Base-by-base conservation (phyloP, 768 basidiomycete genomes). In the Russula olivacea region DNA sequence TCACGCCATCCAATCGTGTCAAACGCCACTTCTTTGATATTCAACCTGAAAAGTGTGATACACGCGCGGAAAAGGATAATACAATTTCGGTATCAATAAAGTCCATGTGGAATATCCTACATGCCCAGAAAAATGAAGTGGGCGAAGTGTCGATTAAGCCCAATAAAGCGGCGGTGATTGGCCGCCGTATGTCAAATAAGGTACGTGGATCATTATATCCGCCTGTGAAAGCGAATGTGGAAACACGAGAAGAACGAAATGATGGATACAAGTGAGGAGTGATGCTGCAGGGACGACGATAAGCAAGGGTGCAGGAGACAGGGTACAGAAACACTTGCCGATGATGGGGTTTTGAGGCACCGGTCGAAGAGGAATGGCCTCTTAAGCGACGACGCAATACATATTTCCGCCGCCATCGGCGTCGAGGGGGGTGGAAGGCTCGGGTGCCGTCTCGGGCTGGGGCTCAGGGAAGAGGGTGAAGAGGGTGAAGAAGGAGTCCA, bases 351-450 rank as follows among this genome's bases (percentile, higher is more conserved):
- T 3, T 2, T 23, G 45, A 48, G 3, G n/a, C 45, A 15, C 14
- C 15, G 4, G 3, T 48, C n/a, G 4, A 3, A n/a, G 21, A 21
- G 45, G 32, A 45, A 30, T 21, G 15, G 30, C 41, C 25, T 48
- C 21, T 51, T 51, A 64, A 10, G 63, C 63, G 4, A 64, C 43
- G 48, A 55, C 5, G 30, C 63, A 64, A 14, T 4, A 30, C 4
- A 4, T 1, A 19, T 4, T 10, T 28, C n/a, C 15, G 4, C n/a
- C 36, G 59, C 40, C 14, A 3, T 60, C 58, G 7, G 58, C 53
- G 12, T 61, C 53, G 14, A 64, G 25, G 48, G 63, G 59, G 9
- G 36, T 52, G 1, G 62, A 38, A 19, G 61, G 48, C 38, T 49
- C 19, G 6, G 41, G 12, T 1, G 23, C 50, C n/a, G 58, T 12